Base-by-base conservation (phyloP, 257 asterid species). In the Solanum neorickii region DNA sequence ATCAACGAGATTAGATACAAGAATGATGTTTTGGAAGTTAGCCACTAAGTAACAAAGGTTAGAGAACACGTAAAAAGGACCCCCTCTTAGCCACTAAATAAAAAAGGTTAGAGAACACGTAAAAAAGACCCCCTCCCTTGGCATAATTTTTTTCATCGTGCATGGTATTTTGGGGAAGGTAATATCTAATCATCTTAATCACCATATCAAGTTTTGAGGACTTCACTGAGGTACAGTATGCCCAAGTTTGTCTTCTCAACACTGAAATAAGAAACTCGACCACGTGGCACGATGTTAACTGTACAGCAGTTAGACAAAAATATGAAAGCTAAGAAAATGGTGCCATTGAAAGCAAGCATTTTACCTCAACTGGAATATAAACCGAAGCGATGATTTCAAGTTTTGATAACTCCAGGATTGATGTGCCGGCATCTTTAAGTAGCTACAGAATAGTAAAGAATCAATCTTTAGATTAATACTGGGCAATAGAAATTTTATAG, bases 281-380 rank as follows among this genome's bases (percentile, higher is more conserved):
- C 66, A 49, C 0, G 18, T 49, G 85, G 41, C 33, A 47, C 27
- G 10, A 80, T 27, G 18, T 31, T 80, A 10, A 18, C 62, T 46
- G 65, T 46, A 46, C 3, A 44, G 25, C 84, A 49, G 20, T 18
- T 29, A 0, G 27, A 41, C 44, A 47, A 80, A 29, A 18, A 49
- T 29, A 80, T 29, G 44, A 27, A 80, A 46, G 46, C 29, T 49
- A 29, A 80, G 44, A 80, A 47, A 80, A 29, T 9, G 14, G 66
- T 46, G 66, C 84, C 41, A 18, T 23, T 80, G 29, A 80, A 80
- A 80, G 85, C 25, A 80, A 78, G 42, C 84, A 78, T 47, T 49
- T 88, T 93, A 97, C 99, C 99, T 96, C 97, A 82, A 91, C 87
- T 66, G 99, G 99, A 89, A 97, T 88, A 88, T 94, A 94, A 91